phyloP scores from a whole-genome alignment of 352 stramenopile species.

The Globisporangium ultimum region DNA sequence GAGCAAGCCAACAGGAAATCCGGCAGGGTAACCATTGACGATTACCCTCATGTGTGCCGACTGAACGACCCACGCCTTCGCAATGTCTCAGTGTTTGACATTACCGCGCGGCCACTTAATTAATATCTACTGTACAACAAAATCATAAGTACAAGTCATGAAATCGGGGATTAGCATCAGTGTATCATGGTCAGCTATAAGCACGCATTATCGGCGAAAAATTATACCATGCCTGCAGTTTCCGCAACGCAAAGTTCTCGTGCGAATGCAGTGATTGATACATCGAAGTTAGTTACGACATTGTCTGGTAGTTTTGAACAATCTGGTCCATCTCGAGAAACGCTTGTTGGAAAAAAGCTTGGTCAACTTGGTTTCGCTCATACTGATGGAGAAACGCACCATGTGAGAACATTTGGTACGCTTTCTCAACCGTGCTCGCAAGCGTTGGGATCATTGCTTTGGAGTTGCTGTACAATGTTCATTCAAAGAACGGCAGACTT shows the following conservation, averaged over 20 bases:
- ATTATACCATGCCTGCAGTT: too few species aligned
- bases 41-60: constrained; percentile 21
- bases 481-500: too few species aligned
- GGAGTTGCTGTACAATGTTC: constrained; percentile 43
- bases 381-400: constrained; percentile 71
- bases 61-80: constrained; percentile 28
- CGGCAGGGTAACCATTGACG: constrained; percentile 4
- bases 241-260: not conserved
- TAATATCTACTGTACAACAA: not conserved
- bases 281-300: constrained; percentile 11
- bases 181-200: not conserved
- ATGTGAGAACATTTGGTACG: constrained; percentile 63
- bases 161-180: not conserved
- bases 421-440: constrained; percentile 47
- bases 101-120: constrained; percentile 13
- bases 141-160: not conserved
- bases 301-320: constrained; percentile 49
- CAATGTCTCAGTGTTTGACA: constrained; percentile 15
- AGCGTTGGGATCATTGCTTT: constrained; percentile 53
- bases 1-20: not conserved
- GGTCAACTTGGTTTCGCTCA: constrained; percentile 43
- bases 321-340: constrained; percentile 76
- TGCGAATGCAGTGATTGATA: not conserved
- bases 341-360: constrained; percentile 55
- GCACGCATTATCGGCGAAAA: too few species aligned